phyloP scores from a whole-genome alignment of 257 asterid species.

The Solanum medicagineum region DNA sequence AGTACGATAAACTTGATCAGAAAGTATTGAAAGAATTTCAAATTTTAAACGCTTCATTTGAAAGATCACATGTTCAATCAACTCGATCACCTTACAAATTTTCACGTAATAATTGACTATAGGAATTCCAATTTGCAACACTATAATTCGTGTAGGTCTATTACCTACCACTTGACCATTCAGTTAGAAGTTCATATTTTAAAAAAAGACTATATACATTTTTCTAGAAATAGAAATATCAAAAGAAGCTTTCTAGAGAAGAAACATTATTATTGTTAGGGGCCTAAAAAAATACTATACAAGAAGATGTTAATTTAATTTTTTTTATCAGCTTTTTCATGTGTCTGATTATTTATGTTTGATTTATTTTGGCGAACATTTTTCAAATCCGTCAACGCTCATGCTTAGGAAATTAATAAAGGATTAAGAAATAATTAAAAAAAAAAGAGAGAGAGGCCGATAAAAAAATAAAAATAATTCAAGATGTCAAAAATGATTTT shows the following conservation, averaged over 20 bases:
- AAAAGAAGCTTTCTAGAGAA: not conserved
- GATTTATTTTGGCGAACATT: too few relatives aligned
- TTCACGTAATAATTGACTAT: not conserved
- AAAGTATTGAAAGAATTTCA: not conserved
- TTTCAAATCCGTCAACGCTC: too few relatives aligned
- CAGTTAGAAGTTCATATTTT: not conserved
- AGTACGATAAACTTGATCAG: fast-evolving
- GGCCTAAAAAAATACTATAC: not conserved
- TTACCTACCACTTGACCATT: not conserved
- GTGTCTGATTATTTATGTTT: too few relatives aligned
- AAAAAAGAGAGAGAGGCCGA: too few relatives aligned
- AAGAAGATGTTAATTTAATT: too few relatives aligned
- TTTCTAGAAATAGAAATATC: not conserved
- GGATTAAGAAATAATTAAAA: too few relatives aligned
- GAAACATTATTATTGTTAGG: not conserved
- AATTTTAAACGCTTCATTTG: fast-evolving
- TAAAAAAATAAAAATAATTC: too few relatives aligned
- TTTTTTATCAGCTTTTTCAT: too few relatives aligned
- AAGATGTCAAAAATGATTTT: too few relatives aligned
- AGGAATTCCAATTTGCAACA: not conserved
- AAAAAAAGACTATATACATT: not conserved
- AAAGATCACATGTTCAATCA: not conserved
- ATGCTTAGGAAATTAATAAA: too few relatives aligned
- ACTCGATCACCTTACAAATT: fast-evolving
- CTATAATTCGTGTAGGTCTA: not conserved